phyloP scores from a whole-genome alignment of 2,329 filamentous ascomycete genomes.

The Aspergillus novoparasiticus region DNA sequence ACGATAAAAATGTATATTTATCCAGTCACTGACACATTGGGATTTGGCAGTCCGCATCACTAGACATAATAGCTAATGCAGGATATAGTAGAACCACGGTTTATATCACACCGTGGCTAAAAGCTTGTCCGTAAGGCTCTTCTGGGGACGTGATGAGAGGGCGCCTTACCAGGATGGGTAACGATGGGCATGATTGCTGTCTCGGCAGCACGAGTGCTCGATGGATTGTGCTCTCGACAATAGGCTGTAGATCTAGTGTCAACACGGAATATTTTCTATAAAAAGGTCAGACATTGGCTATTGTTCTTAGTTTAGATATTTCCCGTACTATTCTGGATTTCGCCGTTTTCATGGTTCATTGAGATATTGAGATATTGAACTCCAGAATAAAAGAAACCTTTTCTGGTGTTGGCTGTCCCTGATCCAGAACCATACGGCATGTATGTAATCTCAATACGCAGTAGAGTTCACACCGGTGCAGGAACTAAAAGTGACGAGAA shows the following conservation, averaged over 20 bases:
- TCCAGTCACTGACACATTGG: neutral
- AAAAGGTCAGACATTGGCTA: neutral
- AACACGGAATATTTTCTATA: neutral
- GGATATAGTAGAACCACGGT: slow-evolving; percentile 17
- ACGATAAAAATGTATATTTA: neutral
- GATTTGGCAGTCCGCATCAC: neutral
- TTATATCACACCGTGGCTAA: slow-evolving; percentile 23
- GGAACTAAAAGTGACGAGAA: slow-evolving; percentile 14
- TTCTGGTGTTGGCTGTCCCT: neutral
- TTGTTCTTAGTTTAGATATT: neutral
- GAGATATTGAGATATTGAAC: neutral
- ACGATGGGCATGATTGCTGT: slow-evolving; percentile 14
- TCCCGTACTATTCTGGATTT: neutral
- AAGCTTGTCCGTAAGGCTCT: slow-evolving; percentile 28
- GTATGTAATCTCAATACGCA: slow-evolving; percentile 12
- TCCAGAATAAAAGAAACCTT: neutral
- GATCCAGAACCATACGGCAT: slow-evolving; percentile 3
- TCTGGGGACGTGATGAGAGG: slow-evolving; percentile 18
- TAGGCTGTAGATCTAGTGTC: slow-evolving; percentile 4
- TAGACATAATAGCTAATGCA: slow-evolving; percentile 14
- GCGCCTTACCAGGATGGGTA: slow-evolving; percentile 16
- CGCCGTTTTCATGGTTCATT: neutral
- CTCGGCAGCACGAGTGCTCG: slow-evolving; percentile 1
- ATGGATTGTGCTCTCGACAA: neutral
- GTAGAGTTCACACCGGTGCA: slow-evolving; percentile 17